These are phyloP conservation scores for Suhomyces canberraensis DNA, from an alignment of 805 yeast genomes.

Conservation along the genomic window DNA sequence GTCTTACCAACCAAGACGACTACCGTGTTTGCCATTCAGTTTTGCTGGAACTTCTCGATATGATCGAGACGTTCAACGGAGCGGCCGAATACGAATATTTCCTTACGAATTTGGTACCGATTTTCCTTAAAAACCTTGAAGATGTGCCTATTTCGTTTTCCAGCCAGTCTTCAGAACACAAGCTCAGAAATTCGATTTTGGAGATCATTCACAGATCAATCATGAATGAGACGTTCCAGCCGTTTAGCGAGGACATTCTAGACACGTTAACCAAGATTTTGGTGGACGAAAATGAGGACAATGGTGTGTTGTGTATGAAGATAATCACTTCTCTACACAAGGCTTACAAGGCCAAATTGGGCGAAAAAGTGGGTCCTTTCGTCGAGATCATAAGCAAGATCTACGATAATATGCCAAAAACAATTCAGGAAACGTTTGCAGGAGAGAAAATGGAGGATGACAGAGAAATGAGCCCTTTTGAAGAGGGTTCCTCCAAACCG, in stretches of 20 bases:
- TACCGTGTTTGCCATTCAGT: slow-evolving; percentile 61
- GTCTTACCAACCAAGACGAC: slow-evolving; percentile 57
- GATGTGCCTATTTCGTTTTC: slow-evolving; percentile 71
- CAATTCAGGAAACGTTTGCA: slow-evolving; percentile 67
- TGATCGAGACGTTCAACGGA: slow-evolving; percentile 78
- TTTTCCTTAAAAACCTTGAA: slow-evolving; percentile 59
- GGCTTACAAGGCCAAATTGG: slow-evolving; percentile 65
- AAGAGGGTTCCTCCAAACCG: slow-evolving; percentile 45
- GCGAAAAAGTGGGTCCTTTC: slow-evolving; percentile 74
- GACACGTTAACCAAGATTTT: slow-evolving; percentile 58
- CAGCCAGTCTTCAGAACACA: slow-evolving; percentile 67
- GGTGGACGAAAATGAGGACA: slow-evolving; percentile 86
- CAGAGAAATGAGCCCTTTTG: slow-evolving; percentile 33
- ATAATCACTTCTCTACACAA: slow-evolving; percentile 82
- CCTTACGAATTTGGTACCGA: slow-evolving; percentile 65
- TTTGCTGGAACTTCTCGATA: slow-evolving; percentile 80
- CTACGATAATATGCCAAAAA: slow-evolving; percentile 73
- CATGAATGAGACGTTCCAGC: slow-evolving; percentile 76
- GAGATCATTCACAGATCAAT: slow-evolving; percentile 81
- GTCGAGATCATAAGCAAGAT: slow-evolving; percentile 71
- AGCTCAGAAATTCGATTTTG: slow-evolving; percentile 68
- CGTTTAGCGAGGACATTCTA: slow-evolving; percentile 59
- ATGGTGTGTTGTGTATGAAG: slow-evolving; percentile 88
- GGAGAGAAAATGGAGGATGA: slow-evolving; percentile 8
- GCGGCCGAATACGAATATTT: slow-evolving; percentile 80